Conservation (phyloP, 2,329 filamentous ascomycete species). For the Davidsoniella australis region DNA sequence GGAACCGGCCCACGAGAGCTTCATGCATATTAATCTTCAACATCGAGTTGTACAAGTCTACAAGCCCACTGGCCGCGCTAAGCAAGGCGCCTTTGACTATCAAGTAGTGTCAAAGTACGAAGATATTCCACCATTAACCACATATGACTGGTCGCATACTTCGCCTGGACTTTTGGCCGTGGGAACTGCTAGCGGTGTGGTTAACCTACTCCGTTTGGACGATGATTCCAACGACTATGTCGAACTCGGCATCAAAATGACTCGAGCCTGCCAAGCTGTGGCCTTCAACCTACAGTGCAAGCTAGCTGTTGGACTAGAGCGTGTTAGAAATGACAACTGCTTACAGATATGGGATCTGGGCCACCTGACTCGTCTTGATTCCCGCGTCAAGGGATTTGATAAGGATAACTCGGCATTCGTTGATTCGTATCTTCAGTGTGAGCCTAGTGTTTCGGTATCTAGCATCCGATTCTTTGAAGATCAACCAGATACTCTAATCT, state of each 20-base stretch:
- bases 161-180: constrained; percentile 53
- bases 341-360: constrained; percentile 71
- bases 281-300: constrained; percentile 58
- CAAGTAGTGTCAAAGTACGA: constrained; percentile 40
- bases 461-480: constrained; percentile 70
- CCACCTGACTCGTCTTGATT: constrained; percentile 34
- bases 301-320: constrained; percentile 62
- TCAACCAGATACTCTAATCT: constrained; percentile 57
- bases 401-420: constrained; percentile 23
- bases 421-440: constrained; percentile 40
- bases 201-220: constrained; percentile 57
- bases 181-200: constrained; percentile 57
- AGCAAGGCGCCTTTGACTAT: constrained; percentile 39
- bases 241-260: constrained; percentile 55
- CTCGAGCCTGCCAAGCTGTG: constrained; percentile 64
- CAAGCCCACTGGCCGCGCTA: constrained; percentile 42
- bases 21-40: constrained; percentile 48
- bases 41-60: constrained; percentile 46
- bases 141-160: constrained; percentile 49
- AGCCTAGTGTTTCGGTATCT: constrained; percentile 57
- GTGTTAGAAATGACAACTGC: constrained; percentile 66
- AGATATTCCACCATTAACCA: constrained; percentile 45
- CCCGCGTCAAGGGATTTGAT: constrained; percentile 29
- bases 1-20: constrained; percentile 38
- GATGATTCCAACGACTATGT: constrained; percentile 48